Evolutionary conservation across 208 protist species (phyloP).

Genomic region (Leishmania braziliensis): DNA sequence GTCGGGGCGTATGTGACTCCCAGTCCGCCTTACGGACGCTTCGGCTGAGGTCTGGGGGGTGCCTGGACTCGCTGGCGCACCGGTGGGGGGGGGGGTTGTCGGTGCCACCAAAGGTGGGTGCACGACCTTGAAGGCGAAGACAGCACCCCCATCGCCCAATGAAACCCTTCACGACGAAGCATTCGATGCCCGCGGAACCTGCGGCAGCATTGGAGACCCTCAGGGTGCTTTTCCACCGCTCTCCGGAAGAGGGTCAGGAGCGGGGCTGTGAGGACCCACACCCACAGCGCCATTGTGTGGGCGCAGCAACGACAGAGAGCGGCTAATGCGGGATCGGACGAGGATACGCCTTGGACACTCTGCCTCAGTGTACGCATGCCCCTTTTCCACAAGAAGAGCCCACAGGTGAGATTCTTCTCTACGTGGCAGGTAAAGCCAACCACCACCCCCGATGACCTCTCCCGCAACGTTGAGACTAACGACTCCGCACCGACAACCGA

Average conservation of each 20-base stretch:
- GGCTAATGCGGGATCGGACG: conserved; percentile 11
- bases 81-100: neutral
- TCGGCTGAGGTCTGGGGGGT: neutral
- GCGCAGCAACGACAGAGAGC: conserved; percentile 5
- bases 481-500: neutral
- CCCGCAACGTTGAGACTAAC: conserved; percentile 13
- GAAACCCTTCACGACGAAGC: conserved; percentile 1
- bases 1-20: neutral
- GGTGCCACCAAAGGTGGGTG: conserved; percentile 4
- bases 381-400: conserved; percentile 7
- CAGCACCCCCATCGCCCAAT: neutral
- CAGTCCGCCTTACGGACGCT: neutral
- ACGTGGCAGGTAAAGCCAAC: conserved; percentile 13
- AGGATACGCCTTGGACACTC: conserved; percentile 14
- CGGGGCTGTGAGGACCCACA: conserved; percentile 16
- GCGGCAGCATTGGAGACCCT: neutral
- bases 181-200: neutral
- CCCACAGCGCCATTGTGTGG: conserved; percentile 6
- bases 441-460: conserved; percentile 11
- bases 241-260: neutral
- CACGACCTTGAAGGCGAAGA: neutral
- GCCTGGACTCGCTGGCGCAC: neutral
- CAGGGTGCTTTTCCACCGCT: neutral
- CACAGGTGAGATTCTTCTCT: conserved; percentile 16
- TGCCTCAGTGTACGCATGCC: conserved; percentile 11